Evolutionary conservation across 73 alveolate species (phyloP).

Genomic region (Paramecium pentaurelia): DNA sequence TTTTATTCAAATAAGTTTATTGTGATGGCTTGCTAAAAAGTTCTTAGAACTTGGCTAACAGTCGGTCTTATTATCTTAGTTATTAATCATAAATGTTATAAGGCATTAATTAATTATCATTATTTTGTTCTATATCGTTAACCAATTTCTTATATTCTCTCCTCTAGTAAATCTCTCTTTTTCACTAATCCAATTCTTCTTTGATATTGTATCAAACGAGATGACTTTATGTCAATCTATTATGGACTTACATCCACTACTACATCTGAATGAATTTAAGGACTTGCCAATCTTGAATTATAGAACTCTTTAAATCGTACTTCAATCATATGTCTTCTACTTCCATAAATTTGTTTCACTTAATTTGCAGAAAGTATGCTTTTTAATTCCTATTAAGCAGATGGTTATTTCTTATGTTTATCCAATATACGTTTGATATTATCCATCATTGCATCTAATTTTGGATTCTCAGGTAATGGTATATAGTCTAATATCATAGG

Average conservation of each 20-base stretch:
- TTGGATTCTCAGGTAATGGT: neutral
- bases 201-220: neutral
- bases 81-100: neutral
- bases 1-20: neutral
- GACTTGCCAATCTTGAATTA: conserved; percentile 3
- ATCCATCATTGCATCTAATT: conserved; percentile 18
- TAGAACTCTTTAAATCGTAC: conserved; percentile 21
- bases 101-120: neutral
- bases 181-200: conserved; percentile 8
- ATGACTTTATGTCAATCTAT: neutral
- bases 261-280: neutral
- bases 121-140: neutral
- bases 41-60: neutral
- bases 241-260: neutral
- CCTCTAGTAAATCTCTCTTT: neutral
- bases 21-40: neutral
- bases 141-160: neutral
- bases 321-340: conserved; percentile 22
- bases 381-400: neutral
- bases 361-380: neutral
- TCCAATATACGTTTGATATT: conserved; percentile 2
- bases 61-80: neutral
- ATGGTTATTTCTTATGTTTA: neutral
- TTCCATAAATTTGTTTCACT: conserved; percentile 12
- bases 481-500: neutral